Evolutionary conservation across 352 stramenopile genomes (phyloP).

Genomic region (Phytophthora ohioensis): DNA sequence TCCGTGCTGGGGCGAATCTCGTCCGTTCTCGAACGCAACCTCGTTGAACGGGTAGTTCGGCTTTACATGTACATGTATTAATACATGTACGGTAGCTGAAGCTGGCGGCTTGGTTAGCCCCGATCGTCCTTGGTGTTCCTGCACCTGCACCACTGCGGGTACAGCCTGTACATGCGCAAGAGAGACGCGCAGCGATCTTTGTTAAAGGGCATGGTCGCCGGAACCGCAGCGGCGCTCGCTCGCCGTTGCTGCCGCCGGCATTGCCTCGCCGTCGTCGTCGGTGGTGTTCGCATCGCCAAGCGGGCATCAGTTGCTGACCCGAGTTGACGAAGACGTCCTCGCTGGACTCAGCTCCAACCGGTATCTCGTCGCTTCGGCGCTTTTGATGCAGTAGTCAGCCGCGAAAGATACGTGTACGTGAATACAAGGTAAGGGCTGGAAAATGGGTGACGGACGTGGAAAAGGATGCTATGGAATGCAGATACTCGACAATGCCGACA

Average conservation of each 20-base stretch:
- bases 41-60: too few species aligned
- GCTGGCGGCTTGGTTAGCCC: too few species aligned
- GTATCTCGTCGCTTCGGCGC: not conserved
- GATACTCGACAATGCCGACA: not conserved
- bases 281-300: too few species aligned
- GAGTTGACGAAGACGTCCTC: not conserved
- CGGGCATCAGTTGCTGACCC: not conserved
- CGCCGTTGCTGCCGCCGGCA: too few species aligned
- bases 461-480: not conserved
- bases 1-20: conserved; percentile 25
- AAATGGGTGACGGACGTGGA: not conserved
- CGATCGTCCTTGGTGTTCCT: too few species aligned
- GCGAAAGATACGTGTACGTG: not conserved
- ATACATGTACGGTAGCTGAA: too few species aligned
- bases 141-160: too few species aligned
- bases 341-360: not conserved
- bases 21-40: not conserved
- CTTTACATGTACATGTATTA: too few species aligned
- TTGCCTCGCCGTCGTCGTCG: too few species aligned
- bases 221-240: not conserved
- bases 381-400: not conserved
- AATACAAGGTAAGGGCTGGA: not conserved
- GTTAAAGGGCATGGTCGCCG: not conserved
- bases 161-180: not conserved
- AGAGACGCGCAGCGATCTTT: conserved; percentile 24